Conservation (phyloP, 176 grass and related monocot genomes). For the Paspalum vaginatum region DNA sequence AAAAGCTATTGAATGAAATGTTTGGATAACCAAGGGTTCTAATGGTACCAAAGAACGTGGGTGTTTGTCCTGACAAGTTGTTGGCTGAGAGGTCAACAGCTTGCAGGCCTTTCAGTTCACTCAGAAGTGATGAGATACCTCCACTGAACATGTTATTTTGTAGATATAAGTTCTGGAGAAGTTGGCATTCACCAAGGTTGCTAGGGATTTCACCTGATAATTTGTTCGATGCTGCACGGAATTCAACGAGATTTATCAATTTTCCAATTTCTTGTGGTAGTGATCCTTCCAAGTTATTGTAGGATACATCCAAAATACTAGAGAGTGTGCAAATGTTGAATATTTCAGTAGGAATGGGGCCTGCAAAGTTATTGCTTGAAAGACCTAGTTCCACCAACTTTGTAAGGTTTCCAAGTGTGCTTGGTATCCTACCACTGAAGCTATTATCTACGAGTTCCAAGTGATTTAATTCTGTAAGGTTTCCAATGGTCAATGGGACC, state of each 20-base stretch:
- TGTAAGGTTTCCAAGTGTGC: constrained; percentile 30
- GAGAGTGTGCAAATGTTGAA: constrained; percentile 34
- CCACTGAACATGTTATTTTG: constrained; percentile 40
- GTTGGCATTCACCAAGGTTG: constrained; percentile 36
- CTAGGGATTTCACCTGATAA: constrained; percentile 50
- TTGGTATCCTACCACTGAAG: constrained; percentile 35
- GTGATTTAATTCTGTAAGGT: constrained; percentile 34
- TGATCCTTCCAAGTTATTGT: constrained; percentile 33
- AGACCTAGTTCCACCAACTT: constrained; percentile 4
- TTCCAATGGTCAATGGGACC: constrained; percentile 19
- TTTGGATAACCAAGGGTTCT: not conserved
- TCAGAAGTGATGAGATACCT: not conserved
- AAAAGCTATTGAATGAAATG: constrained; percentile 41
- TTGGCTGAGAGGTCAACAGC: constrained; percentile 39
- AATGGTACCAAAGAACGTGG: not conserved
- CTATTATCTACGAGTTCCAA: not conserved
- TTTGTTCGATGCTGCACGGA: constrained; percentile 30
- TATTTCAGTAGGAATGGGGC: not conserved
- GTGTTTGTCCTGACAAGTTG: constrained; percentile 31
- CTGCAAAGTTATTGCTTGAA: constrained; percentile 29
- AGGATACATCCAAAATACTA: constrained; percentile 15
- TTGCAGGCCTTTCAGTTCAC: constrained; percentile 11
- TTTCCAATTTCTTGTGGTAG: constrained; percentile 38
- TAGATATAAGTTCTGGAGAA: constrained; percentile 28
- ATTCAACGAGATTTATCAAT: constrained; percentile 15